Evolutionary conservation across 108 stramenopile genomes (phyloP), one percentile per base, ranked within the genome.

Genomic region (Skeletonema grethae): DNA sequence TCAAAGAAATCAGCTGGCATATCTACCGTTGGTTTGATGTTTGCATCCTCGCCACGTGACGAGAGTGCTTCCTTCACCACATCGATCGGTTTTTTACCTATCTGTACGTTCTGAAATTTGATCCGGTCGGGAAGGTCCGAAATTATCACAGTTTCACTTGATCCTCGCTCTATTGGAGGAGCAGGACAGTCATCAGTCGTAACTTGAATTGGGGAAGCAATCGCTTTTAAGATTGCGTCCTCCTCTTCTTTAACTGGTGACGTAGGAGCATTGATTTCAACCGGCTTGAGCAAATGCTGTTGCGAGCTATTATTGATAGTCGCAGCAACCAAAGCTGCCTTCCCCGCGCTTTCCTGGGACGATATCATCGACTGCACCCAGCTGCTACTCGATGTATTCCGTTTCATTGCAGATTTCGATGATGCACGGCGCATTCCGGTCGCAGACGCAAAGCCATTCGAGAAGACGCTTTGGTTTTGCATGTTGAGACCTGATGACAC

Each of bases 91-190:
- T 68, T 79, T 9, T 38, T 38, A 7, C 63, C 65, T 9, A 31
- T 31, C 16, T 62, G 39, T 3, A 61, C 61, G 48, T 72, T 68
- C 53, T 68, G 70, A 32, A 63, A 72, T 36, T 72, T 79, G 10
- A 79, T 79, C 22, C 78, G 46, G 68, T 79, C 78, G 7, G 71
- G 71, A 20, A 79, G 15, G 61, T 59, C 67, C 13, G 78, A 79
- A 15, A 79, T 48, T 25, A 79, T 79, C n/a, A 65, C 46, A 63
- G 30, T 67, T 24, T 29, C 34, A 16, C 22, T 53, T 22, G 50
- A 22, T 48, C 30, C 31, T 53, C 48, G 61, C 0, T 32, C 4
- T 8, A 35, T n/a, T 12, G 69, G 43, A 70, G 69, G 69, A 39
- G 69, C 25, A 16, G 25, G 13, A 45, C 29, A 70, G 41, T 70